A percentile compares a stretch with the other conserved stretches of the same genome.
phyloP scores from a whole-genome alignment of 139 green algal species.

The Eudorina sp. region DNA sequence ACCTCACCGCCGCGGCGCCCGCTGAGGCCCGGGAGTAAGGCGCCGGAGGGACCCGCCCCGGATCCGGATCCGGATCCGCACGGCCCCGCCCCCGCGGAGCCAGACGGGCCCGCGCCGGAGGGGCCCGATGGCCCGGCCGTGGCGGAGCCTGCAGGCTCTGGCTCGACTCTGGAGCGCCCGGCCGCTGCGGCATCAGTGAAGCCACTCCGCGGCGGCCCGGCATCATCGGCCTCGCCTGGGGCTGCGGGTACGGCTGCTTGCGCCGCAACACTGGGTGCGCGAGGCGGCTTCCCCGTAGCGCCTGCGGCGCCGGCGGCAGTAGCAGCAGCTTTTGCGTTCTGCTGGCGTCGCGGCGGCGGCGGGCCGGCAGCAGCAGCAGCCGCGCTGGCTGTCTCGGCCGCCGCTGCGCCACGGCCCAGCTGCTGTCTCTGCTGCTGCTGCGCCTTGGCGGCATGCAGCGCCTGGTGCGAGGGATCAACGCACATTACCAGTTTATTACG shows the following conservation, averaged over 20 bases:
- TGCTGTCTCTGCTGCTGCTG: slow-evolving; percentile 8
- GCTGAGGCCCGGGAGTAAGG: not conserved
- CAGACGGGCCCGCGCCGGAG: not conserved
- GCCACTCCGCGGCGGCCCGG: too few relatives aligned
- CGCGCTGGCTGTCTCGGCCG: not conserved
- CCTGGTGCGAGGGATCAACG: too few relatives aligned
- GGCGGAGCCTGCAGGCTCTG: not conserved
- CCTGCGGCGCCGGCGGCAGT: too few relatives aligned
- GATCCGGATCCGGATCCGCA: slow-evolving; percentile 3
- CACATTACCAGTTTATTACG: too few relatives aligned
- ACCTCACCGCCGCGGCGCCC: not conserved
- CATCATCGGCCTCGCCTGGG: too few relatives aligned
- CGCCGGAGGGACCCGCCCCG: not conserved
- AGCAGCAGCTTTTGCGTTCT: too few relatives aligned
- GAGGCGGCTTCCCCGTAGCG: too few relatives aligned
- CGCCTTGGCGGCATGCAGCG: slow-evolving; percentile 5
- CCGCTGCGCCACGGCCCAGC: not conserved
- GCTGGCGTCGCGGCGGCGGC: not conserved
- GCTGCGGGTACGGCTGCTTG: not conserved
- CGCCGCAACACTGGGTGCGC: too few relatives aligned
- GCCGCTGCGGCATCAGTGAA: too few relatives aligned
- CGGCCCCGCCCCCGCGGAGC: not conserved
- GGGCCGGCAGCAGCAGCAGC: not conserved
- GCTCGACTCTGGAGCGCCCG: not conserved
- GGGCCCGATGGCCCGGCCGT: not conserved